Conservation (phyloP, 352 stramenopile genomes). For the Halophytophthora polymorphica region DNA sequence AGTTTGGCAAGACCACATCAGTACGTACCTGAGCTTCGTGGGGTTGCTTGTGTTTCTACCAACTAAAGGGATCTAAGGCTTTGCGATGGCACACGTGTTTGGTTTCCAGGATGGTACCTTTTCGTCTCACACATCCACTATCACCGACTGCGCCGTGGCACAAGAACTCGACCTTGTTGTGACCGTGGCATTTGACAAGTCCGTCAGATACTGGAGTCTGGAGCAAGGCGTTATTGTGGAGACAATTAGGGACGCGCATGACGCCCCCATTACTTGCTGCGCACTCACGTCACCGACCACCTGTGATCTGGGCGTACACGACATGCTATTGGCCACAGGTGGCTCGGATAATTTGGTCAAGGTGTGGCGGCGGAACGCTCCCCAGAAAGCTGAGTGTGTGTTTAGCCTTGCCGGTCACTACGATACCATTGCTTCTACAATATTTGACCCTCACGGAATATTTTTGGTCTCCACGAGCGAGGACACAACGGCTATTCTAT, state of each 20-base stretch:
- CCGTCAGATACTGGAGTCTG: constrained; percentile 33
- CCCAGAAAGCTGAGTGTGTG: constrained; percentile 26
- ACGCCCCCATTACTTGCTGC: constrained; percentile 34
- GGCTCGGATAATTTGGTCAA: constrained; percentile 68
- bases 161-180: constrained; percentile 24
- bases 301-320: constrained; percentile 13
- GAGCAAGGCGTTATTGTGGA: constrained; percentile 15
- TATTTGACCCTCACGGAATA: constrained; percentile 42
- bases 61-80: no score
- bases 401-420: constrained; percentile 51
- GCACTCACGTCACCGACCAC: constrained; percentile 33
- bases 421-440: constrained; percentile 30
- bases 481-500: constrained; percentile 46
- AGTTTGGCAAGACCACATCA: constrained; percentile 17
- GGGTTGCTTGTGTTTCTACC: no score
- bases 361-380: constrained; percentile 33
- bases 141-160: constrained; percentile 30
- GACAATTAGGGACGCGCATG: constrained; percentile 30
- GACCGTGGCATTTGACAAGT: constrained; percentile 32
- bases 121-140: constrained; percentile 29
- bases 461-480: constrained; percentile 56
- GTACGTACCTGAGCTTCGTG: constrained; percentile 7
- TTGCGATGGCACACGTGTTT: no score
- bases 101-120: constrained; percentile 33
- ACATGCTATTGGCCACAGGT: constrained; percentile 49